phyloP scores from a whole-genome alignment of 768 basidiomycete species.

The Agrocybe praecox region DNA sequence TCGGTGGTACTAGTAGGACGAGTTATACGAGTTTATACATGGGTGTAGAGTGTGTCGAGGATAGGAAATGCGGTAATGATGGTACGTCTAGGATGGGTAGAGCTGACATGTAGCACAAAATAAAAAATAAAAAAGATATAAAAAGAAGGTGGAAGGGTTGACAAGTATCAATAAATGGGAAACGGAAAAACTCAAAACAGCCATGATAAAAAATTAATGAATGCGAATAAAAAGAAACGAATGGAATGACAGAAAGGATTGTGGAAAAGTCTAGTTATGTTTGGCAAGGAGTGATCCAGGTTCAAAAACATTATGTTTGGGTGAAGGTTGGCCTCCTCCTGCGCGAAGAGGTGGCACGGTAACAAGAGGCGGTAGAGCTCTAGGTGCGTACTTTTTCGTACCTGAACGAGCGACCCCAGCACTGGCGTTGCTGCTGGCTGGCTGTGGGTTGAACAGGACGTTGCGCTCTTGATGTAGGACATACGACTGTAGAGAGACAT shows the following conservation, averaged over 20 bases:
- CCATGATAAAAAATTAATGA: neutral
- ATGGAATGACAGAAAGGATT: neutral
- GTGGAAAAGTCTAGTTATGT: conserved; percentile 26
- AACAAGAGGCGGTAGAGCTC: conserved; percentile 41
- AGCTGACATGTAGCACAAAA: neutral
- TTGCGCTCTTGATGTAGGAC: conserved; percentile 81
- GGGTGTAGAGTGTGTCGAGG: neutral
- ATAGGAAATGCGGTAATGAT: neutral
- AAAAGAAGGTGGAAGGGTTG: neutral
- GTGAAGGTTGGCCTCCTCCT: conserved; percentile 22
- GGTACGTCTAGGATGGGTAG: neutral
- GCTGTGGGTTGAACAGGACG: conserved; percentile 55
- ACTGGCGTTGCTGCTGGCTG: conserved; percentile 25
- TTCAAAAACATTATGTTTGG: conserved; percentile 56
- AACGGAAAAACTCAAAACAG: neutral
- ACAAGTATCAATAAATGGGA: neutral
- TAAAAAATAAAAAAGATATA: neutral
- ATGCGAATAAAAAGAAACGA: neutral
- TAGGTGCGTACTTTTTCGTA: conserved; percentile 34
- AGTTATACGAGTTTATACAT: neutral
- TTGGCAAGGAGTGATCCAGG: conserved; percentile 76
- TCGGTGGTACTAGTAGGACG: neutral
- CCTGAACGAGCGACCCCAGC: conserved; percentile 38
- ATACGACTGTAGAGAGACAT: conserved; percentile 59
- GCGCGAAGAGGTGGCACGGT: conserved; percentile 40